These are phyloP conservation scores for Capsicum baccatum DNA, from an alignment of 257 asterid genomes.

Conservation along the genomic window DNA sequence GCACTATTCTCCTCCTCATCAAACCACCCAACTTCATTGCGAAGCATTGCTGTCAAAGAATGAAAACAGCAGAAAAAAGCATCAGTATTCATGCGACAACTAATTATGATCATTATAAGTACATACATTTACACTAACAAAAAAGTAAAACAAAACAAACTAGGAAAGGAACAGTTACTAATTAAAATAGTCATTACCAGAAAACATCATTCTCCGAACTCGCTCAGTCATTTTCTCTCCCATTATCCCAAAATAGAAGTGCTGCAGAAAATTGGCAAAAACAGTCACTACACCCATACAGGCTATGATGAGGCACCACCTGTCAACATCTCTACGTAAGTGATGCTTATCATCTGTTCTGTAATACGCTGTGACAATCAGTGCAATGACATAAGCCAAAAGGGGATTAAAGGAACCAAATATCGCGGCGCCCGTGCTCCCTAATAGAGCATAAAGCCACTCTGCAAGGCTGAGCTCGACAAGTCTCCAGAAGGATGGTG, in stretches of 20 bases:
- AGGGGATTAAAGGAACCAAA: constrained; percentile 97
- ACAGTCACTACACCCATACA: constrained; percentile 98
- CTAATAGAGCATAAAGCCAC: constrained; percentile 98
- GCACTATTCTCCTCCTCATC: constrained; percentile 99
- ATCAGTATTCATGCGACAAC: constrained; percentile 26
- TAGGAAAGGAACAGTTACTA: constrained; percentile 21
- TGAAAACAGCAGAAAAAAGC: constrained; percentile 21
- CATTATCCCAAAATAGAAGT: constrained; percentile 98
- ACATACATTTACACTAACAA: background rate
- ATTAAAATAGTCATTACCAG: constrained; percentile 57
- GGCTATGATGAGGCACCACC: constrained; percentile 92
- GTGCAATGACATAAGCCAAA: constrained; percentile 91
- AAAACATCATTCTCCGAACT: constrained; percentile 99
- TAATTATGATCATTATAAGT: background rate
- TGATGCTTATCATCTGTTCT: constrained; percentile 59
- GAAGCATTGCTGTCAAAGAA: constrained; percentile 86
- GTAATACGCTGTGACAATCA: constrained; percentile 84
- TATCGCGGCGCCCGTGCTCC: constrained; percentile 96
- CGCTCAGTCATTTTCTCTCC: constrained; percentile 99
- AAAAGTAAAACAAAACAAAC: constrained; percentile 14
- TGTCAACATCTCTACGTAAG: constrained; percentile 67
- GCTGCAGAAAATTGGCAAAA: constrained; percentile 95
- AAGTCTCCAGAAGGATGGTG: constrained; percentile 96
- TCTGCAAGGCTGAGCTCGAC: constrained; percentile 99
- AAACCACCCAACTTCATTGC: constrained; percentile 99